Conservation (phyloP, 2,329 filamentous ascomycete species). For the Trichoderma aggressivum region DNA sequence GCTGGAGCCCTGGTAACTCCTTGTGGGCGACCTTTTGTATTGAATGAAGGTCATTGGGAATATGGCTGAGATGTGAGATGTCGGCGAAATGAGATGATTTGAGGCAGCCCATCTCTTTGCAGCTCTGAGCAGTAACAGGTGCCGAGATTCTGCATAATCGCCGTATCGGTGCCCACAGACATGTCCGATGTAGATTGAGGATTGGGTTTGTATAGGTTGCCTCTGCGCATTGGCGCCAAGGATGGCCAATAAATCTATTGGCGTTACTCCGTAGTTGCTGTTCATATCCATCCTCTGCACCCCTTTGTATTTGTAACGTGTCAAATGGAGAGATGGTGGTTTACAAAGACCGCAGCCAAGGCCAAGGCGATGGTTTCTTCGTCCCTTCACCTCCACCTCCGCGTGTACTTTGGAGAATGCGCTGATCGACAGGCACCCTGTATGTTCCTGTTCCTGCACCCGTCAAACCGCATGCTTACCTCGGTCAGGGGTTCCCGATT, state of each 20-base stretch:
- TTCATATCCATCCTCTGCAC: neutral
- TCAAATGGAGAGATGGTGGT: neutral
- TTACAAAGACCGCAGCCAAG: neutral
- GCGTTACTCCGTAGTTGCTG: neutral
- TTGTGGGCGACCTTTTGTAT: neutral
- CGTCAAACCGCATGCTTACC: neutral
- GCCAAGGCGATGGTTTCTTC: neutral
- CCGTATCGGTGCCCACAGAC: neutral
- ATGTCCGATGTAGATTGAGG: neutral
- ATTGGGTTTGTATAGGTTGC: neutral
- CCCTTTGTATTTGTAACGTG: neutral
- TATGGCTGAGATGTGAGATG: neutral
- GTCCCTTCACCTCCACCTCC: neutral
- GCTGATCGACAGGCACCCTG: constrained; percentile 2
- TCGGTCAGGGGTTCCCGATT: neutral
- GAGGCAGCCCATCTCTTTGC: neutral
- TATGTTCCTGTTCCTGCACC: neutral
- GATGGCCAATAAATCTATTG: neutral
- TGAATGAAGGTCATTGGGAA: neutral
- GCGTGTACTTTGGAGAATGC: neutral
- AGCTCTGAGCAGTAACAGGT: neutral
- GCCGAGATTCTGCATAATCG: neutral
- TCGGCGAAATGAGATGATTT: neutral
- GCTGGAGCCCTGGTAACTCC: neutral
- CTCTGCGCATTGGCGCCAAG: neutral